Percentiles rank a stretch among this genome's conserved stretches.
These are phyloP conservation scores for Sophora flavescens DNA, from an alignment of 306 rosid genomes.

Conservation along the genomic window DNA sequence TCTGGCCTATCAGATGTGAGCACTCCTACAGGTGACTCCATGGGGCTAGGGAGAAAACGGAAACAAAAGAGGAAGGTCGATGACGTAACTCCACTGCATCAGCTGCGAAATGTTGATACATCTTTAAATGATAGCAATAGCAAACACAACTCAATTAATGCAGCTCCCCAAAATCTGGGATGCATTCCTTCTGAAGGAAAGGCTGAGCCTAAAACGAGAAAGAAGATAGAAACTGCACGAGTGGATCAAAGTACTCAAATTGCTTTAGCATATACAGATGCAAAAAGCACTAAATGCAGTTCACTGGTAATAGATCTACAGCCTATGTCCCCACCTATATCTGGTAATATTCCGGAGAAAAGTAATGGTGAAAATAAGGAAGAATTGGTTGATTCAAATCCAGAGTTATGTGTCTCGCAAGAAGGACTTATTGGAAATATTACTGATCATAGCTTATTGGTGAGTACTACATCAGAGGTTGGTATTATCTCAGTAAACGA, in stretches of 20 bases:
- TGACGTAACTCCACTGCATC: constrained; percentile 34
- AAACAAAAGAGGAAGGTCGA: constrained; percentile 45
- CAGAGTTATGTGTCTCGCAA: constrained; percentile 27
- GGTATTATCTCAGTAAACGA: constrained; percentile 20
- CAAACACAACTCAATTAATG: constrained; percentile 32
- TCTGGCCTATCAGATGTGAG: constrained; percentile 67
- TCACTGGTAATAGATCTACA: constrained; percentile 62
- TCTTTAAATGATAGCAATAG: constrained; percentile 58
- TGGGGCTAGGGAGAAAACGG: constrained; percentile 26
- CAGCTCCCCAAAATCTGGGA: constrained; percentile 38
- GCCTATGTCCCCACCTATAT: constrained; percentile 26
- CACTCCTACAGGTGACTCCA: constrained; percentile 34
- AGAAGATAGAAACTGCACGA: constrained; percentile 37
- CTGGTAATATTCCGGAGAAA: constrained; percentile 33
- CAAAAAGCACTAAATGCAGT: constrained; percentile 36
- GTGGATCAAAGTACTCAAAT: constrained; percentile 1
- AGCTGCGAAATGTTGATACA: constrained; percentile 48
- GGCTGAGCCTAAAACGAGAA: constrained; percentile 53
- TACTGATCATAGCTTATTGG: constrained; percentile 12
- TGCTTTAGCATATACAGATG: constrained; percentile 33
- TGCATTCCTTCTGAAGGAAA: constrained; percentile 53
- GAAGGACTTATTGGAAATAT: constrained; percentile 27
- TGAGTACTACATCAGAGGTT: constrained; percentile 32
- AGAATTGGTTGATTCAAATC: constrained; percentile 42
- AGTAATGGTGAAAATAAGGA: constrained; percentile 34